A percentile compares a stretch with the other conserved stretches of the same genome.
Conservation (phyloP, 352 stramenopile species). For the Thraustotheca clavata region DNA sequence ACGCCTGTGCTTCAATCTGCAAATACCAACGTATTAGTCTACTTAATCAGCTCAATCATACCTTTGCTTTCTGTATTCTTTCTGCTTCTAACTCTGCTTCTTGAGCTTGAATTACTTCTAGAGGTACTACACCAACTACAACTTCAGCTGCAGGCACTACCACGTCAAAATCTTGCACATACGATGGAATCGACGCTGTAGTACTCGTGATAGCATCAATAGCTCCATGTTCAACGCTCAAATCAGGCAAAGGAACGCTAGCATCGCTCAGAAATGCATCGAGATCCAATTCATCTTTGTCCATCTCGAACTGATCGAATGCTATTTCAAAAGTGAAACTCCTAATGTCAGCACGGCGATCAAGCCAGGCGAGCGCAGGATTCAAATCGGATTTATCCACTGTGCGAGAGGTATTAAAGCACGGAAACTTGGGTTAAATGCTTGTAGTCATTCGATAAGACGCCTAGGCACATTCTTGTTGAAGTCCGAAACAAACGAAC, state of each 20-base stretch:
- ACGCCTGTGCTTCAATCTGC: slow-evolving; percentile 33
- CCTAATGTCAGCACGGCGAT: background rate
- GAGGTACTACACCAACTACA: slow-evolving; percentile 43
- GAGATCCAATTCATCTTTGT: slow-evolving; percentile 8
- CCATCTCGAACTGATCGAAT: background rate
- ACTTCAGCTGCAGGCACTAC: slow-evolving; percentile 53
- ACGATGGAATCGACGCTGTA: slow-evolving; percentile 18
- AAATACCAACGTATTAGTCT: background rate
- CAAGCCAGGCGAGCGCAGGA: background rate
- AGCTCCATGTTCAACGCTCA: background rate
- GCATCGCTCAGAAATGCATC: background rate
- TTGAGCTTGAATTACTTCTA: slow-evolving; percentile 50
- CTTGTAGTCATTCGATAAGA: background rate
- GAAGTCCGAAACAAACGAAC: slow-evolving; percentile 7
- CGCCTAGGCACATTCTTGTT: background rate
- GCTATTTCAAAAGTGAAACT: too few species aligned
- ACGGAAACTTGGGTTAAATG: background rate
- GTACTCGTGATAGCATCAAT: background rate
- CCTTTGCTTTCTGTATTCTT: slow-evolving; percentile 34
- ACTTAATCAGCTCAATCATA: slow-evolving; percentile 16
- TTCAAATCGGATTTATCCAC: slow-evolving; percentile 4
- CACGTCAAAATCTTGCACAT: slow-evolving; percentile 62
- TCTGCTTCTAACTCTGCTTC: slow-evolving; percentile 54
- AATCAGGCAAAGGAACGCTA: background rate
- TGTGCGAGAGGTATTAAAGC: background rate